Evolutionary conservation across 1,284 basidiomycete genomes (phyloP).

Genomic region (Phylloboletellus chloephorus): DNA sequence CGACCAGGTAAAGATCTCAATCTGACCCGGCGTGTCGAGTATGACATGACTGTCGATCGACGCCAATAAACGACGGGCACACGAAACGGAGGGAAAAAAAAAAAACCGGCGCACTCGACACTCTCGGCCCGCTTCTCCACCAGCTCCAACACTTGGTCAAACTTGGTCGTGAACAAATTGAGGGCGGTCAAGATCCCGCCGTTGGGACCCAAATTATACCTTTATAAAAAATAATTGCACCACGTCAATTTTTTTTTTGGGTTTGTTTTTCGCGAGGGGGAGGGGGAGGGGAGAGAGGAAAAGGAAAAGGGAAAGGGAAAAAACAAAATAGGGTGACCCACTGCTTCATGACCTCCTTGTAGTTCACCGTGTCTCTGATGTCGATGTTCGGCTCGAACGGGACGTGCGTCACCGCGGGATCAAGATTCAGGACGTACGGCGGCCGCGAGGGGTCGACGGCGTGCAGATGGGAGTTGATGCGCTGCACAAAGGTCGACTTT

Average conservation of each 20-base stretch:
- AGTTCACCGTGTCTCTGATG: constrained; percentile 96
- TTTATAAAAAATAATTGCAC: constrained; percentile 32
- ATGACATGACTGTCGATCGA: constrained; percentile 71
- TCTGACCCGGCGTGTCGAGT: constrained; percentile 97
- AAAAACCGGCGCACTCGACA: constrained; percentile 66
- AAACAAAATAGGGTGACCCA: constrained; percentile 50
- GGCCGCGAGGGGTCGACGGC: constrained; percentile 50
- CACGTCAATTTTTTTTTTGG: too few relatives aligned
- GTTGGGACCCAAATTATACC: constrained; percentile 97
- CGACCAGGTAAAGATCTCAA: constrained; percentile 99
- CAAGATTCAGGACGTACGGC: constrained; percentile 96
- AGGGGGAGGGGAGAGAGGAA: too few relatives aligned
- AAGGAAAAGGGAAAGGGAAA: constrained; percentile 12
- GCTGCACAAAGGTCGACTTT: constrained; percentile 95
- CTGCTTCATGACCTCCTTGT: constrained; percentile 99
- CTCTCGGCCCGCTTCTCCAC: constrained; percentile 87
- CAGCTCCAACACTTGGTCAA: constrained; percentile 92
- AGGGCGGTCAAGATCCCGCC: constrained; percentile 96
- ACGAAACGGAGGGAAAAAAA: constrained; percentile 1
- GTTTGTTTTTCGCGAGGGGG: too few relatives aligned
- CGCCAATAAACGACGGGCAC: not conserved
- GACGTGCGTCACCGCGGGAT: constrained; percentile 88
- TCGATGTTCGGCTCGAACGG: constrained; percentile 97
- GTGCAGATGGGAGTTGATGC: constrained; percentile 86
- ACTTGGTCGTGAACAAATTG: constrained; percentile 98